Evolutionary conservation across 352 stramenopile genomes (phyloP), one percentile per base, ranked within the genome.

Genomic region (Thalassiosira hispida): DNA sequence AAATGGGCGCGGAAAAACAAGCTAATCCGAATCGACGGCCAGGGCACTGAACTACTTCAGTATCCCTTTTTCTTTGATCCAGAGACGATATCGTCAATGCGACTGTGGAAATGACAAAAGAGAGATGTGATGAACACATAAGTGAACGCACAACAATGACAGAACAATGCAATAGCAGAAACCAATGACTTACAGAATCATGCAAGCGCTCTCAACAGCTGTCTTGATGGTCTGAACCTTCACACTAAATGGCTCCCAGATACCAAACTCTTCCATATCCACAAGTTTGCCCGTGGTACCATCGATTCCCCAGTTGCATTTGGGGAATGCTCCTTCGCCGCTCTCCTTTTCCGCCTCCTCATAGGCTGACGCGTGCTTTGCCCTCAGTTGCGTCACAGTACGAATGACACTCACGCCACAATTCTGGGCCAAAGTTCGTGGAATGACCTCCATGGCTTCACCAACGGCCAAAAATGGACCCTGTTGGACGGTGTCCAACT

Each of bases 201-300:
- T 98, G 85, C 96, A 99, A 49, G 97, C 96, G 71, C 96, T 97
- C 85, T 99, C 98, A 73, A 99, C 96, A 12, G 97, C 97, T 42
- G 97, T 99, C 92, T 99, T 99, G 90, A 99, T 98, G 23, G 97
- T 98, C 94, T 99, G 97, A 51, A 97, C 98, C 91, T 99, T 99
- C 72, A 99, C 97, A 85, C 97, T 93, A 85, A 98, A 99, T n/a
- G 97, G 97, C 81, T 99, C 98, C 97, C 97, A 99, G 72, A 99
- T 96, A 56, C 95, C 97, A 60, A 98, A 92, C 69, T 98, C 90
- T 78, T 96, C 92, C 90, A 98, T 98, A 86, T 96, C 90, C 1
- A 95, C 97, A 64, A 99, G 90, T 60, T 94, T 82, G 35, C 95
- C 95, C 1, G 88, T 96, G 9, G 85, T 88, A n/a, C 94, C 94